These are phyloP conservation scores for Ambrosiella xylebori DNA, from an alignment of 2,329 filamentous ascomycete species.

Conservation along the genomic window DNA sequence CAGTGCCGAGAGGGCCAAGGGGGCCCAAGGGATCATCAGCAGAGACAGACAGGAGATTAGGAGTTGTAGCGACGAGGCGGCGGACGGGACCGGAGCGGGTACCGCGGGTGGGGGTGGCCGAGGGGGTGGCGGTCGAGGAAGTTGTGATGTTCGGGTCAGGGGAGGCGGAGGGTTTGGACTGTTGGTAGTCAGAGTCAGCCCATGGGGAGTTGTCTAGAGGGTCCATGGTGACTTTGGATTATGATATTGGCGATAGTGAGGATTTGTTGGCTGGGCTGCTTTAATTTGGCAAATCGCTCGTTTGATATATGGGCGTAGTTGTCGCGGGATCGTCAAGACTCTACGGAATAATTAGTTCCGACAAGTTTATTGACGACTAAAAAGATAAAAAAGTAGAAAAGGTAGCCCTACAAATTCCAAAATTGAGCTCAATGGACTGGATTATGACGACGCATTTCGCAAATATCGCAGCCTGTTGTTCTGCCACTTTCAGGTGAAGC, in stretches of 20 bases:
- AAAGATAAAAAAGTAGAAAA: background rate
- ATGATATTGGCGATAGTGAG: background rate
- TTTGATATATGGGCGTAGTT: background rate
- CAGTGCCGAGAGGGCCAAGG: slow-evolving; percentile 47
- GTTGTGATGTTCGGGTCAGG: background rate
- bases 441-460: background rate
- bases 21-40: slow-evolving; percentile 57
- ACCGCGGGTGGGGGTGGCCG: slow-evolving; percentile 15
- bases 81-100: slow-evolving; percentile 25
- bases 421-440: background rate
- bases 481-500: background rate
- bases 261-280: background rate
- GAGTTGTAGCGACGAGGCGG: slow-evolving; percentile 56
- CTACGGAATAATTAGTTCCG: background rate
- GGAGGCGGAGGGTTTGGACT: slow-evolving; percentile 18
- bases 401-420: background rate
- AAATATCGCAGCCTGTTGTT: background rate
- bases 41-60: slow-evolving; percentile 54
- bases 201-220: slow-evolving; percentile 34
- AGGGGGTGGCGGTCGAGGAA: slow-evolving; percentile 18
- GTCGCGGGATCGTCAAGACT: background rate
- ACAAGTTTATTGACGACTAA: background rate
- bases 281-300: background rate
- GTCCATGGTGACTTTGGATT: slow-evolving; percentile 24
- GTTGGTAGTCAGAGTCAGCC: slow-evolving; percentile 27